Evolutionary conservation across 495 filamentous ascomycete species (phyloP), one percentile per base, ranked within the genome.

Genomic region (Bacidia rubella): DNA sequence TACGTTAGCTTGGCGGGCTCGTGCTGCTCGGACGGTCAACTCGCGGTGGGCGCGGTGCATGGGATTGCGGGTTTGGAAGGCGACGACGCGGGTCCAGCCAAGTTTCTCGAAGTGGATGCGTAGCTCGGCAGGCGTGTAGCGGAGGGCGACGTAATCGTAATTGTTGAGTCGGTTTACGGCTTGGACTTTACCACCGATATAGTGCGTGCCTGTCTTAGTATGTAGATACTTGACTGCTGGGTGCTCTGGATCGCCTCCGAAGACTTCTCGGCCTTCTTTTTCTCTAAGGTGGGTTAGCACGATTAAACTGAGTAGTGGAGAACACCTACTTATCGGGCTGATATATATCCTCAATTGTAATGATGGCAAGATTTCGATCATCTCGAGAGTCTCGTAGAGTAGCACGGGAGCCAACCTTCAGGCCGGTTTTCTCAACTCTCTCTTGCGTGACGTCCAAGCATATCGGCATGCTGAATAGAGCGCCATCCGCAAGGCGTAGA

Each of bases 1-100:
- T 54, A 98, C 92, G 66, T 97, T 98, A 53, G 92, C 92, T 66
- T 96, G 88, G 62, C 90, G 86, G 38, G 84, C 82, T 50, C 92
- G 89, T 54, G 92, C 93, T 59, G 93, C 92, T 56, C 93, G 87
- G 64, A 98, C 92, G 40, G 92, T 98, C 66, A 98, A 70, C 69
- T 98, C 92, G 71, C 92, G 76, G 70, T 98, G 92, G 66, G 92
- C 92, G 63, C 92, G 83, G 74, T 98, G 92, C 92, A 98, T 98
- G 53, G 92, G 92, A 73, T 98, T 98, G 63, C 71, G 74, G 32
- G 92, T 98, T 77, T 98, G 92, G 81, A 98, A 98, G 64, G 92
- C 92, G 57, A 98, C 92, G 62, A 98, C 90, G 62, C 80, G 79
- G 62, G 81, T 80, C 92, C 92, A 98, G 66, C 92, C 92, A 63